A percentile compares a stretch with the other conserved stretches of the same genome.
Evolutionary conservation across 768 basidiomycete genomes (phyloP).

Genomic region (Pleurotus platypus): DNA sequence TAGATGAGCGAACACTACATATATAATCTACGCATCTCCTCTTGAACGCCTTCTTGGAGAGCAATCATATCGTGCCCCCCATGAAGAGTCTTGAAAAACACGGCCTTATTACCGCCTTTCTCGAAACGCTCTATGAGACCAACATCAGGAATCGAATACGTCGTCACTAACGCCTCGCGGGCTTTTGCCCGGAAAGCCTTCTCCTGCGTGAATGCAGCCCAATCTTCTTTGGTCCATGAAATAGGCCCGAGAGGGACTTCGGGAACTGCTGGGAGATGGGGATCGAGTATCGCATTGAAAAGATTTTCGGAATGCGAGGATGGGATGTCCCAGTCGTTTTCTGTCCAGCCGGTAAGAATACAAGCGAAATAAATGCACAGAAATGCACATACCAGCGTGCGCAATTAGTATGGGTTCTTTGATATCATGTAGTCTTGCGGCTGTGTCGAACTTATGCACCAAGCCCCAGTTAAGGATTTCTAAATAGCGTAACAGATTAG

Average conservation of each 20-base stretch:
- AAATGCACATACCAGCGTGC: slow-evolving; percentile 43
- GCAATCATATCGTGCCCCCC: slow-evolving; percentile 66
- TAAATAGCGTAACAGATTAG: slow-evolving; percentile 28
- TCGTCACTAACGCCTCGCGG: slow-evolving; percentile 43
- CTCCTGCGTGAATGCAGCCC: slow-evolving; percentile 25
- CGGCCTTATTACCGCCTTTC: slow-evolving; percentile 42
- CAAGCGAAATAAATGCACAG: neutral
- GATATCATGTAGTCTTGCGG: slow-evolving; percentile 61
- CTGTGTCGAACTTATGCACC: slow-evolving; percentile 58
- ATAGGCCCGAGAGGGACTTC: slow-evolving; percentile 17
- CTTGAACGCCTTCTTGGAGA: slow-evolving; percentile 70
- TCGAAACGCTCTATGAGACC: slow-evolving; percentile 56
- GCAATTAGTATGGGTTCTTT: slow-evolving; percentile 67
- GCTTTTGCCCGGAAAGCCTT: slow-evolving; percentile 34
- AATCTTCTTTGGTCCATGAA: slow-evolving; percentile 5
- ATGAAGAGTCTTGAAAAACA: slow-evolving; percentile 55
- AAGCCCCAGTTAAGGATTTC: slow-evolving; percentile 34
- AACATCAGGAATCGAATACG: slow-evolving; percentile 46
- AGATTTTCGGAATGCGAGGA: slow-evolving; percentile 68
- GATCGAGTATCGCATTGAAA: slow-evolving; percentile 69
- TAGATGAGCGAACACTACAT: neutral
- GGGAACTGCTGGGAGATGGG: slow-evolving; percentile 48
- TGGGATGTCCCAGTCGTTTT: slow-evolving; percentile 79
- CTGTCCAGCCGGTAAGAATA: slow-evolving; percentile 4
- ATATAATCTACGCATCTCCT: slow-evolving; percentile 43